Evolutionary conservation across 169 alveolate species (phyloP).

Genomic region (Babesia divergens): DNA sequence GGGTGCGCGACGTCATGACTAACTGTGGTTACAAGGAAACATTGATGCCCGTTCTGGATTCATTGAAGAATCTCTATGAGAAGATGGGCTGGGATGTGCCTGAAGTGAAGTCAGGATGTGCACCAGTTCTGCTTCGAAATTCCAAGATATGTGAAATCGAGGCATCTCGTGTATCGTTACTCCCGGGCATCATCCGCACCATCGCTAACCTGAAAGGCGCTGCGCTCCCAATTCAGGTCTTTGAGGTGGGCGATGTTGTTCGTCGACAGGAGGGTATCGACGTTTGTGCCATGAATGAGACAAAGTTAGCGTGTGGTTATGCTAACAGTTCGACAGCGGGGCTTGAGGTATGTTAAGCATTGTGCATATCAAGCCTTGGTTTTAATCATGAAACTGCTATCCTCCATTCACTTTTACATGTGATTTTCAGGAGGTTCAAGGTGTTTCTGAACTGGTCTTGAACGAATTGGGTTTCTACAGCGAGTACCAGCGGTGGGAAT

Average conservation of each 20-base stretch:
- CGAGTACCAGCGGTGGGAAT: conserved; percentile 72
- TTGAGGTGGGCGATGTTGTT: conserved; percentile 82
- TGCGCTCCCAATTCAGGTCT: conserved; percentile 88
- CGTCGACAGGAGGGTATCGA: conserved; percentile 36
- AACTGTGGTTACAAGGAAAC: conserved; percentile 70
- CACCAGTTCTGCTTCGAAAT: conserved; percentile 87
- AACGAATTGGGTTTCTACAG: conserved; percentile 69
- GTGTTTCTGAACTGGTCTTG: conserved; percentile 85
- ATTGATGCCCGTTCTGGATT: conserved; percentile 68
- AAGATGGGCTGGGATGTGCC: conserved; percentile 56
- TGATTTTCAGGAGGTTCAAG: conserved; percentile 75
- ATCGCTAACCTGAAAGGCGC: conserved; percentile 83
- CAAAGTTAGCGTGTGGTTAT: conserved; percentile 58
- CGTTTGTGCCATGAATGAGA: conserved; percentile 46
- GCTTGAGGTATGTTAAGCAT: conserved; percentile 69
- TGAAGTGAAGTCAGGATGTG: conserved; percentile 12
- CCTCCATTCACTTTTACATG: background rate
- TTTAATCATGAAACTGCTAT: background rate
- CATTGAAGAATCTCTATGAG: conserved; percentile 55
- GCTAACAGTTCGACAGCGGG: conserved; percentile 71
- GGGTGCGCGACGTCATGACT: conserved; percentile 54
- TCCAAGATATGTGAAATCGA: conserved; percentile 90
- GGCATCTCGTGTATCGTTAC: conserved; percentile 87
- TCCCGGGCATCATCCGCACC: conserved; percentile 90
- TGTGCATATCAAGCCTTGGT: background rate